Evolutionary conservation across 441 rosid genomes (phyloP), one percentile per base, ranked within the genome.

Genomic region (Dalechampia spathulata): DNA sequence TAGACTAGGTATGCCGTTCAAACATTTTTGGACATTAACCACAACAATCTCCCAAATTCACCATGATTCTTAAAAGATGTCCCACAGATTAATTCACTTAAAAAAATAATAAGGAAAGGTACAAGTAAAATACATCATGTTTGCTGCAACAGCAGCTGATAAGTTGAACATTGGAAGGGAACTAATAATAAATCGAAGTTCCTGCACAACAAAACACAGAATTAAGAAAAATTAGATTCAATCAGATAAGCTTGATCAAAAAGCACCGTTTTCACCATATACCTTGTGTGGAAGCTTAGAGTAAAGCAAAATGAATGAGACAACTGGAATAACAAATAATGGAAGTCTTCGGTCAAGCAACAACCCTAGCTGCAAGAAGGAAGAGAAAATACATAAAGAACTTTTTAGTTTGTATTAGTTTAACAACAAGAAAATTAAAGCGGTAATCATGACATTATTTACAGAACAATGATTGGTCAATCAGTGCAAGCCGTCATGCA

Each of bases 201-300:
- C 99, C 97, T 93, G 83, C 78, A 68, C 58, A 57, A 62, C 78
- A 68, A 57, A 57, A 62, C 47, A 8, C 15, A 58, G 52, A 51
- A 13, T 32, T 12, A 49, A 60, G 47, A 57, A 38, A 26, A 58
- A 34, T 49, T 15, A 32, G 39, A 15, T 13, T 38, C 30, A 39
- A 42, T 40, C 9, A 60, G 61, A 49, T 11, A 47, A 51, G 39
- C 57, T 54, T 46, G 47, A 64, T 49, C 55, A 60, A 55, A 51
- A 25, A 52, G 51, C 39, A 44, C 53, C n/a, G n/a, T 64, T 55
- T 49, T 54, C 55, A 22, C 40, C 5, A 49, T 62, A 51, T 70
- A 93, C 99, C 90, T 93, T 93, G 81, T 93, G 97, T 3, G 95
- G 95, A 69, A 93, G 96, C 80, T 87, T 93, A 28, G 97, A 93